Percentiles rank a stretch among this genome's conserved stretches.
phyloP scores from a whole-genome alignment of 2,329 filamentous ascomycete genomes.

The Tolypocladium amazonense region DNA sequence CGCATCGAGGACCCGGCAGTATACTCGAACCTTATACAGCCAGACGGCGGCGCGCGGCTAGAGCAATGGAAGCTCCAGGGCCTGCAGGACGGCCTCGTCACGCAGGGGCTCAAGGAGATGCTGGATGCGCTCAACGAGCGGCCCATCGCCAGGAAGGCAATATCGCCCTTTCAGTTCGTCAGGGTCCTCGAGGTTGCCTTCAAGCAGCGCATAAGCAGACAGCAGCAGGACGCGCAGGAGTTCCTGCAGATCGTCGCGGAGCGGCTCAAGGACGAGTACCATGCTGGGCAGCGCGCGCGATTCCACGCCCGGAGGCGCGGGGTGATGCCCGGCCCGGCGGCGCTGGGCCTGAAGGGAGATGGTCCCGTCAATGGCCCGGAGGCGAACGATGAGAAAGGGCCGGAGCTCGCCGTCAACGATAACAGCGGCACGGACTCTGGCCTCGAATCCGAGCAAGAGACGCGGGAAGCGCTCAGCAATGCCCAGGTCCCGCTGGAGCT shows the following conservation, averaged over 20 bases:
- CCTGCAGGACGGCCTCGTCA: constrained; percentile 74
- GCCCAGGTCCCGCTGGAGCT: constrained; percentile 25
- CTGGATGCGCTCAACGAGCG: constrained; percentile 87
- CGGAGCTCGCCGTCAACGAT: neutral
- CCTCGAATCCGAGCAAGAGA: constrained; percentile 3
- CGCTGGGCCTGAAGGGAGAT: neutral
- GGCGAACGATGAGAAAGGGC: constrained; percentile 3
- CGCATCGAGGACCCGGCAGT: constrained; percentile 67
- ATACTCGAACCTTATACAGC: constrained; percentile 54
- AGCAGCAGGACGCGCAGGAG: constrained; percentile 96
- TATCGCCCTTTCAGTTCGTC: constrained; percentile 79
- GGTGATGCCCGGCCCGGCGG: constrained; percentile 5
- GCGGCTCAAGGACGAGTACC: constrained; percentile 85
- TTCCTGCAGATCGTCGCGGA: constrained; percentile 92
- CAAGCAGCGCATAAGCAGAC: constrained; percentile 78
- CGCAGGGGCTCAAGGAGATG: constrained; percentile 81
- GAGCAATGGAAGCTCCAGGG: constrained; percentile 53
- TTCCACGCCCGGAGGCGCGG: constrained; percentile 34
- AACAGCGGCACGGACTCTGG: neutral
- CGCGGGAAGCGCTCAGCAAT: constrained; percentile 5
- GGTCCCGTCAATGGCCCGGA: constrained; percentile 8
- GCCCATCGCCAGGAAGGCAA: constrained; percentile 87
- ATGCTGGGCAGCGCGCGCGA: constrained; percentile 69
- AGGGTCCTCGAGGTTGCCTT: constrained; percentile 76
- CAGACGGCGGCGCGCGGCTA: constrained; percentile 27